Evolutionary conservation across 2,329 filamentous ascomycete species (phyloP).

Genomic region (Aspergillus sojae): DNA sequence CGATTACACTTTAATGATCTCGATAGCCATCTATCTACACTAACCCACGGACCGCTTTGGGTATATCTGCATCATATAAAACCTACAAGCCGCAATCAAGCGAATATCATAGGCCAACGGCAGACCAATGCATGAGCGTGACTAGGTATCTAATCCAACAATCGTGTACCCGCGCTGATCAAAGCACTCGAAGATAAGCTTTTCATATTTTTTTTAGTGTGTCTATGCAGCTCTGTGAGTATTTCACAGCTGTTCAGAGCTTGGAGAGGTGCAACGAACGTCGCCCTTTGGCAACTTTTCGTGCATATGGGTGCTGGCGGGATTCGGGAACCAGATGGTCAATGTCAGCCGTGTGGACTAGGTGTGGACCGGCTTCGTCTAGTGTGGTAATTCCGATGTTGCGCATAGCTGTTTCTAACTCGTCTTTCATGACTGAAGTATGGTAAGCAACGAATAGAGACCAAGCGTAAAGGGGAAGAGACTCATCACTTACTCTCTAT

Average conservation of each 20-base stretch:
- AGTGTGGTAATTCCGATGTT: conserved; percentile 50
- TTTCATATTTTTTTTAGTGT: background rate
- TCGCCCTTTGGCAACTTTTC: conserved; percentile 35
- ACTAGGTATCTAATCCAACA: background rate
- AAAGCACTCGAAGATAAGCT: background rate
- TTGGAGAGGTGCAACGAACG: conserved; percentile 23
- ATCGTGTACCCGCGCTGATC: background rate
- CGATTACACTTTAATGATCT: background rate
- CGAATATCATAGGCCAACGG: too few species aligned
- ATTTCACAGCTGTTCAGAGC: conserved; percentile 24
- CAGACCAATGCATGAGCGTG: background rate
- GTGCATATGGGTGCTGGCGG: conserved; percentile 47
- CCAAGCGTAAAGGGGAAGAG: background rate
- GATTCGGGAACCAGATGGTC: conserved; percentile 52
- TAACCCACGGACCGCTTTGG: background rate
- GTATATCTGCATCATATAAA: background rate
- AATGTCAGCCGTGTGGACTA: conserved; percentile 53
- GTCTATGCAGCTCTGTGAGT: background rate
- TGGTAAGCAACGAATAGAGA: conserved; percentile 5
- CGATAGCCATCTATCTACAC: background rate
- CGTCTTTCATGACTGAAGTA: conserved; percentile 46
- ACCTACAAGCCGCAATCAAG: background rate
- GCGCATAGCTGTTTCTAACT: conserved; percentile 53
- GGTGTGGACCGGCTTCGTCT: conserved; percentile 45
- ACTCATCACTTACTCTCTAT: conserved; percentile 54